Evolutionary conservation across 2,329 filamentous ascomycete genomes (phyloP), one percentile per base, ranked within the genome.

Genomic region (Phialophora expanda): DNA sequence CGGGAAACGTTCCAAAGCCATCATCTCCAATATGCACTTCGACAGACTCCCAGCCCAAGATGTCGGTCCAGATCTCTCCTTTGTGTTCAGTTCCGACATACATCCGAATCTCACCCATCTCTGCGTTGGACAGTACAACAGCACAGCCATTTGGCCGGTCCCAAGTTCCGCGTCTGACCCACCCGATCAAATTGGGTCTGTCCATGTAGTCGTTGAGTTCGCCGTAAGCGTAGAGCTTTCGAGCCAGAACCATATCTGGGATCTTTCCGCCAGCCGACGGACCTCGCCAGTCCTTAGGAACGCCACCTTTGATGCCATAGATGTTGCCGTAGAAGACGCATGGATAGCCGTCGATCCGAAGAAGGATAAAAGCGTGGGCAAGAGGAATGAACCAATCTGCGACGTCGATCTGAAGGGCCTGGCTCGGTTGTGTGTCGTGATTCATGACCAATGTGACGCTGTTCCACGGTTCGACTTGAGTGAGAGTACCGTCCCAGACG

Each of bases 281-380:
- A 14, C 76, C 77, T 62, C 83, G 80, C 3, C 82, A 78, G 17
- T 82, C 79, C 32, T 83, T 59, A 22, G 55, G 30, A 32, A 67
- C 61, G 7, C 65, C 75, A 38, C 78, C 81, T 60, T 81, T 78
- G 56, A 85, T 85, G 46, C 86, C 86, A 74, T 87, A 88, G 0
- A 89, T 74, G 72, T 89, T 86, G 50, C 86, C 86, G 73, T 86
- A 89, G 74, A 89, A 89, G 41, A 88, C 78, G 68, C 85, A 88
- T 0, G 87, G 87, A 50, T 86, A 83, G 34, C 87, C 87, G 32
- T 84, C 78, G 51, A 79, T 74, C 9, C 87, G 82, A 20, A 90
- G 83, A 1, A 90, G 82, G 63, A 90, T 89, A 53, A 90, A 82
- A 0, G 86, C 78, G 74, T 90, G 89, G 4, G 87, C 88, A 9